Conservation (phyloP, 768 basidiomycete genomes). For the Gloeostereum incarnatum region DNA sequence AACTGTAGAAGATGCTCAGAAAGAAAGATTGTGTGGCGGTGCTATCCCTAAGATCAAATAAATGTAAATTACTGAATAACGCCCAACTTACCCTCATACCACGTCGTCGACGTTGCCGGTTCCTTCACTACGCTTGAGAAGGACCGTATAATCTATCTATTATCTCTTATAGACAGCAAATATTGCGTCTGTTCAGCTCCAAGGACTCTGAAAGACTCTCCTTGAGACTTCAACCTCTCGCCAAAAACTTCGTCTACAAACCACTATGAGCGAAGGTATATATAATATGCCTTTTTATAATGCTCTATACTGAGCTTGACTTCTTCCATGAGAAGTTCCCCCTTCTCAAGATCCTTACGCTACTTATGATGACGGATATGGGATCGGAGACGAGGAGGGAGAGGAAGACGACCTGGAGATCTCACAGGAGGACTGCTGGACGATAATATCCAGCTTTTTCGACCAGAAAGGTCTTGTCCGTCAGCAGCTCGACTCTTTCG, state of each 20-base stretch:
- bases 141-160: too few relatives aligned
- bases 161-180: too few relatives aligned
- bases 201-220: too few relatives aligned
- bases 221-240: too few relatives aligned
- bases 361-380: slow-evolving; percentile 54
- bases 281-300: neutral
- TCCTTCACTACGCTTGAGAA: neutral
- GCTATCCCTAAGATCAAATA: slow-evolving; percentile 1
- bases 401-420: slow-evolving; percentile 58
- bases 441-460: slow-evolving; percentile 94
- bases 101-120: neutral
- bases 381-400: slow-evolving; percentile 44
- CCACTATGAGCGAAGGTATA: too few relatives aligned
- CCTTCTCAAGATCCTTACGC: slow-evolving; percentile 40
- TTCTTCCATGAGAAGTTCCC: neutral
- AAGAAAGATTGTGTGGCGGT: neutral
- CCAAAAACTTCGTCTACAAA: too few relatives aligned
- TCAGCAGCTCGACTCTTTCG: slow-evolving; percentile 96
- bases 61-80: neutral
- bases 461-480: slow-evolving; percentile 95
- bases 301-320: neutral
- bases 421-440: slow-evolving; percentile 92
- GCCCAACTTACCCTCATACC: neutral
- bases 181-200: too few relatives aligned
- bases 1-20: slow-evolving; percentile 15